Conservation (phyloP, 192 early-diverging fungal species). For the Coemansia interrupta region DNA sequence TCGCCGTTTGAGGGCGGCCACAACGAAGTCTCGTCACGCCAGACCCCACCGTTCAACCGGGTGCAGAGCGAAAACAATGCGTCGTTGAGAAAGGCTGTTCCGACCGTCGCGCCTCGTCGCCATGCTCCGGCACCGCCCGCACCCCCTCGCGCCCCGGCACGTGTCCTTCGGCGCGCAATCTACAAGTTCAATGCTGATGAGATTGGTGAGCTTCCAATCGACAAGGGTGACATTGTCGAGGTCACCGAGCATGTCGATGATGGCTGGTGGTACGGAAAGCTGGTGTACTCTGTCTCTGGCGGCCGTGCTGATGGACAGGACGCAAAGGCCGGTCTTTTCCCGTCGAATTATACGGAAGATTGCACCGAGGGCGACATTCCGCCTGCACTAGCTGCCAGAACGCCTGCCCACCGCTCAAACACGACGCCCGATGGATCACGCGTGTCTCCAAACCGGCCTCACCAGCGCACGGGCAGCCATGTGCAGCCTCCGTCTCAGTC, state of each 20-base stretch:
- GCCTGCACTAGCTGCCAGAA: slow-evolving; percentile 27
- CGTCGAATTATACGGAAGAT: slow-evolving; percentile 84
- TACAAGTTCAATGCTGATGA: slow-evolving; percentile 82
- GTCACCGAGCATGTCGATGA: slow-evolving; percentile 84
- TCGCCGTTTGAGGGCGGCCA: slow-evolving; percentile 13
- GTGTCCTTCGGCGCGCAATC: slow-evolving; percentile 60
- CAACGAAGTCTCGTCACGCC: slow-evolving; percentile 17
- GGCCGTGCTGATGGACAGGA: slow-evolving; percentile 25
- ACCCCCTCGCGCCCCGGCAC: slow-evolving; percentile 33
- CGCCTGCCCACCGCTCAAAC: slow-evolving; percentile 30
- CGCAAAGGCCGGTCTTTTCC: slow-evolving; percentile 78
- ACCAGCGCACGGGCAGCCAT: slow-evolving; percentile 22
- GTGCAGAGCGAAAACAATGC: slow-evolving; percentile 45
- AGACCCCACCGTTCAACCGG: slow-evolving; percentile 37
- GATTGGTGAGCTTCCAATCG: slow-evolving; percentile 75
- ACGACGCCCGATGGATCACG: slow-evolving; percentile 31
- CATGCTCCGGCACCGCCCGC: slow-evolving; percentile 54
- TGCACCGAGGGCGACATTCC: slow-evolving; percentile 39
- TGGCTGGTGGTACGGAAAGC: slow-evolving; percentile 92
- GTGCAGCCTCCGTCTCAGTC: slow-evolving; percentile 17
- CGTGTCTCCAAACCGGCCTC: not conserved
- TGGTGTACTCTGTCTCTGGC: slow-evolving; percentile 54
- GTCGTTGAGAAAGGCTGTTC: slow-evolving; percentile 17
- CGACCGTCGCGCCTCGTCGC: slow-evolving; percentile 45
- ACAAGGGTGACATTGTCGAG: slow-evolving; percentile 81